Base-by-base conservation (phyloP, 2,329 filamentous ascomycete genomes). In the Cladophialophora yegresii region DNA sequence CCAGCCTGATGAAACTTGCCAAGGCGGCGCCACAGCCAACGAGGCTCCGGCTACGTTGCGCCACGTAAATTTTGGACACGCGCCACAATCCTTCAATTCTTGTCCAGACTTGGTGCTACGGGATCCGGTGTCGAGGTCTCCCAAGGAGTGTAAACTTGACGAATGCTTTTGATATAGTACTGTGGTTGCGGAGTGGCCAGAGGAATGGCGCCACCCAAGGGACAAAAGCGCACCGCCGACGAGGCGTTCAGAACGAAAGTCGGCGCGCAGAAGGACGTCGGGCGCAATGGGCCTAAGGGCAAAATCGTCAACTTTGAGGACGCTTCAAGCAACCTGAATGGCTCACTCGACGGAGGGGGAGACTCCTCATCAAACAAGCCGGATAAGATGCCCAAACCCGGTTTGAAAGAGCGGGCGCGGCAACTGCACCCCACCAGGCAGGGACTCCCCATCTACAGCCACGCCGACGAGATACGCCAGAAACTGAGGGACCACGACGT, bases 361-460 rank as follows among this genome's bases (percentile, higher is more conserved):
- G 20, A 50, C 12, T 45, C 7, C 26, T 20, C 23, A n/a, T 9
- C 32, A 6, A 13, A 33, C 12, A 54, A 23, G 30, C 8, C 9
- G 9, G n/a, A 26, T n/a, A 64, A 55, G 22, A n/a, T 22, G 16
- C 26, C 45, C 3, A 58, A 51, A 49, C 26, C 51, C 5, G 45
- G 62, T 47, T 65, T 81, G 9, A 75, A 76, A 51, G 78, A 80
- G 69, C 81, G 79, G 62, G 82, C 82, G 20, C 78, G 80, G 58
- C 74, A 75, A 2, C 75, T 86, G 4, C 78, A 81, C 58, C 72
- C 77, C 56, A 77, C 81, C 6, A 85, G 92, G 23, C 85, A 89
- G 73, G 81, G 85, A 13, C 83, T 97, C 3, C 93, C 93, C 0
- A 93, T 97, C 69, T 96, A 91, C 86, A 79, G 84, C 3, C 85